Evolutionary conservation across 345 rosid genomes (phyloP).

Genomic region (Barbarea vulgaris): DNA sequence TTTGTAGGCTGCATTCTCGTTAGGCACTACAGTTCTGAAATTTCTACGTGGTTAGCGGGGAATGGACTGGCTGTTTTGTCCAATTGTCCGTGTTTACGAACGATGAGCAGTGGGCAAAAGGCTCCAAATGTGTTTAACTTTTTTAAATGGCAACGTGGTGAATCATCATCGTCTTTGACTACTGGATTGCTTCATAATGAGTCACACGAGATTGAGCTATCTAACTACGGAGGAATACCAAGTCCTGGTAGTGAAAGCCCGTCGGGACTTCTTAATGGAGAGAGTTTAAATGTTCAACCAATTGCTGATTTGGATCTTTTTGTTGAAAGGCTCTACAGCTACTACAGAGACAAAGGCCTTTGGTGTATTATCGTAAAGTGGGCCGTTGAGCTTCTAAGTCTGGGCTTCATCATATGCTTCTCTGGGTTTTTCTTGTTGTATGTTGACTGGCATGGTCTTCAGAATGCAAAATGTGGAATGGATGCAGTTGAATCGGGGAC

Average conservation of each 20-base stretch:
- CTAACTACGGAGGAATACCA: conserved; percentile 74
- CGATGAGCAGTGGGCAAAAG: conserved; percentile 84
- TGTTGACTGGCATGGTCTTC: conserved; percentile 98
- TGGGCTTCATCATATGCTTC: conserved; percentile 90
- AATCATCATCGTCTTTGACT: conserved; percentile 73
- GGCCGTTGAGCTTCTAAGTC: conserved; percentile 89
- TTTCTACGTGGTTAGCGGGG: conserved; percentile 47
- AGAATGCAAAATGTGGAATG: conserved; percentile 98
- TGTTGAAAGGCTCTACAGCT: conserved; percentile 87
- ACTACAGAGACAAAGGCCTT: conserved; percentile 94
- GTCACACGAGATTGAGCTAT: conserved; percentile 89
- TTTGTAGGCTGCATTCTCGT: conserved; percentile 28
- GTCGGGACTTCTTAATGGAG: conserved; percentile 91
- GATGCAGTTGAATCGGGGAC: conserved; percentile 97
- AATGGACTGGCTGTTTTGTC: conserved; percentile 80
- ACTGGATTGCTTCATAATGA: conserved; percentile 78
- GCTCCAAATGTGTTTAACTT: conserved; percentile 59
- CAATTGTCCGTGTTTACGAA: conserved; percentile 56
- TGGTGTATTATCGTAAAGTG: conserved; percentile 95
- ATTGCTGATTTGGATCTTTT: conserved; percentile 94
- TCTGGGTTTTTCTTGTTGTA: conserved; percentile 91
- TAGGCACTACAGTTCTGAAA: neutral
- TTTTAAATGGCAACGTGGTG: conserved; percentile 70
- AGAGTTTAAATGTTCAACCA: conserved; percentile 74
- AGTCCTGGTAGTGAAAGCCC: conserved; percentile 99